Evolutionary conservation across 176 grass and related monocot species (phyloP).

Genomic region (Triticum timopheevii): DNA sequence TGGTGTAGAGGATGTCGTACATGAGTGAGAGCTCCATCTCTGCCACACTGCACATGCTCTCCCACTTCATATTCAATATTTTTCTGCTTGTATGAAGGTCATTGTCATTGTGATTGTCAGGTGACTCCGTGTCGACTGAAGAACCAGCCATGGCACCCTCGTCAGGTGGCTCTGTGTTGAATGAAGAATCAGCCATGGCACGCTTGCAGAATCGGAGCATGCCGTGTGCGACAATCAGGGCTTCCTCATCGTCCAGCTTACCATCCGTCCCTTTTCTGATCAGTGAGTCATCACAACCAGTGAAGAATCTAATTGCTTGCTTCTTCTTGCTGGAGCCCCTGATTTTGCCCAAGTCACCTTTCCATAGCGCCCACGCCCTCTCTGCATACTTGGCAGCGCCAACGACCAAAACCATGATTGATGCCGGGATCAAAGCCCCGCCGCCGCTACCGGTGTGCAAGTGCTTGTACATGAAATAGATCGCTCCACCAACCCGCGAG

Average conservation of each 20-base stretch:
- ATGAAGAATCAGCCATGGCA: not conserved
- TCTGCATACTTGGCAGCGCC: slow-evolving; percentile 11
- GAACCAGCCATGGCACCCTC: too few species aligned
- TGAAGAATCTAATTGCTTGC: not conserved
- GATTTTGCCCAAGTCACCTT: not conserved
- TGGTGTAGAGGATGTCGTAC: slow-evolving; percentile 52
- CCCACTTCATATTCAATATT: not conserved
- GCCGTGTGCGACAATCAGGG: not conserved
- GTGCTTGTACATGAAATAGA: not conserved
- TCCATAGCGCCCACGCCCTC: not conserved
- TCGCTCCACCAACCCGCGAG: not conserved
- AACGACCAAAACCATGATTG: not conserved
- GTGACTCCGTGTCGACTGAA: too few species aligned
- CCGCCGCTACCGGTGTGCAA: not conserved
- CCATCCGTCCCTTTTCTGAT: too few species aligned
- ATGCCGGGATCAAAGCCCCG: not conserved
- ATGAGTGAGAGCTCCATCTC: slow-evolving; percentile 29
- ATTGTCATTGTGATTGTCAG: too few species aligned
- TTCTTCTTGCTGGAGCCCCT: not conserved
- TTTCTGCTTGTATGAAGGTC: not conserved
- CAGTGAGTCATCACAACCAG: too few species aligned
- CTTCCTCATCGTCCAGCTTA: too few species aligned
- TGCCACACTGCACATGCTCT: not conserved
- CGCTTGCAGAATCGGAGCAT: not conserved
- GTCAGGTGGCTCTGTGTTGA: too few species aligned